Base-by-base conservation (phyloP, 2,329 filamentous ascomycete genomes). In the Aureobasidium musti region DNA sequence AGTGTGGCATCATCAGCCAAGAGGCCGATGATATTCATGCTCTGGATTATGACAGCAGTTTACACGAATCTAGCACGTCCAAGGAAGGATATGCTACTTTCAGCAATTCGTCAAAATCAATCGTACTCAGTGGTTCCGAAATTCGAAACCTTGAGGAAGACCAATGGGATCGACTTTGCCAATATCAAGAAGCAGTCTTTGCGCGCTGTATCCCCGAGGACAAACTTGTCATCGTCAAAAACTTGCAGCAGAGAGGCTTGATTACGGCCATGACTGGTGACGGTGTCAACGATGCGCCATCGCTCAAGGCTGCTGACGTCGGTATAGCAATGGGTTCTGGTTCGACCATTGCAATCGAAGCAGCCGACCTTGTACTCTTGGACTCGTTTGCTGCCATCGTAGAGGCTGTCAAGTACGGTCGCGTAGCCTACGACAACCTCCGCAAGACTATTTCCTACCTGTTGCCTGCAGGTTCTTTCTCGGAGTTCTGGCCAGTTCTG, bases 361-460 rank as follows among this genome's bases (percentile, higher is more conserved):
- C 85, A 13, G 81, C 84, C 0, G 85, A 88, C 69, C 86, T 87
- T 82, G 84, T 87, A 0, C 73, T 89, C 70, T 76, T 88, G 6
- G 90, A 92, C 63, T 87, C 86, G 0, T 92, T 93, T 73, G 83
- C 86, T 0, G 89, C 87, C 1, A 85, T 93, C 37, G 86, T 92
- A 5, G 85, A 89, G 72, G 90, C 90, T 0, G 86, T 92, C 2
- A 82, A 87, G 69, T 91, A 89, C 67, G 90, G 90, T 0, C 84
- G 90, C 17, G 85, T 91, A 6, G 88, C 92, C n/a, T 92, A 90
- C 76, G 88, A 92, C 75, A 92, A 92, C 71, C 78, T 92, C 60
- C 90, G 91, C 75, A 92, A 93, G 81, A 89, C 86, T 0, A 86
- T 91, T 68, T 85, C 86, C 21, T 92, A 92, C 72, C 80, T 92